A percentile compares a stretch with the other conserved stretches of the same genome.
These are phyloP conservation scores for Lactarius hengduanensis DNA, from an alignment of 768 basidiomycete genomes.

Conservation along the genomic window DNA sequence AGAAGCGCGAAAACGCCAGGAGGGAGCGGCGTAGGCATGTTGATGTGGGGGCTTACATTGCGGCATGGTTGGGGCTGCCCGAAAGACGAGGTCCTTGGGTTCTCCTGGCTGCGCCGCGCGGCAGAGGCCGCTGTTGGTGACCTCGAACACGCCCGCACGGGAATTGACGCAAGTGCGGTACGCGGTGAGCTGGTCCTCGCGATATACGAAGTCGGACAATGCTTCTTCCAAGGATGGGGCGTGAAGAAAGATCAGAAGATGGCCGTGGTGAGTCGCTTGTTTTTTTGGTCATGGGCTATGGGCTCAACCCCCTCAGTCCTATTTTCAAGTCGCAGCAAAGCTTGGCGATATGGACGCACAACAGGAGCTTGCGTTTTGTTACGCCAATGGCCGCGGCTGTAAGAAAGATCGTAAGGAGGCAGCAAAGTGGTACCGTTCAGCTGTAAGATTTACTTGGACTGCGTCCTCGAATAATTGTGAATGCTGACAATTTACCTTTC, in stretches of 20 bases:
- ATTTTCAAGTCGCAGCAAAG: constrained; percentile 79
- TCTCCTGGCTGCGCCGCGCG: constrained; percentile 79
- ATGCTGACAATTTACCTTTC: background rate
- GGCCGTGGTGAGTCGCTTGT: constrained; percentile 61
- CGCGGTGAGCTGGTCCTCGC: constrained; percentile 80
- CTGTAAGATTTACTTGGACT: constrained; percentile 45
- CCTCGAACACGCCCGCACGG: constrained; percentile 60
- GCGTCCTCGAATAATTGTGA: background rate
- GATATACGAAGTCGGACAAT: constrained; percentile 90
- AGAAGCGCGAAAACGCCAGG: constrained; percentile 69
- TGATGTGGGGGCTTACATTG: constrained; percentile 87
- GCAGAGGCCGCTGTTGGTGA: constrained; percentile 79
- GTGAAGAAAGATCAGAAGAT: constrained; percentile 85
- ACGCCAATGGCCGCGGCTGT: constrained; percentile 83
- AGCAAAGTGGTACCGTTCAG: constrained; percentile 89
- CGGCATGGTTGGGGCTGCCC: constrained; percentile 87
- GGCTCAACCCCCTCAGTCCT: constrained; percentile 49
- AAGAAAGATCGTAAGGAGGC: constrained; percentile 86
- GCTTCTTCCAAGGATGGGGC: constrained; percentile 93
- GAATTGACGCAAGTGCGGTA: constrained; percentile 53
- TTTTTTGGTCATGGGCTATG: background rate
- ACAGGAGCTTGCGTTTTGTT: constrained; percentile 79
- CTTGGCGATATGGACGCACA: constrained; percentile 88
- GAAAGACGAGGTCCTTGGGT: constrained; percentile 76
- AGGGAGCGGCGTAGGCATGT: constrained; percentile 86